Evolutionary conservation across 306 rosid species (phyloP).

Genomic region (Corylus americana): DNA sequence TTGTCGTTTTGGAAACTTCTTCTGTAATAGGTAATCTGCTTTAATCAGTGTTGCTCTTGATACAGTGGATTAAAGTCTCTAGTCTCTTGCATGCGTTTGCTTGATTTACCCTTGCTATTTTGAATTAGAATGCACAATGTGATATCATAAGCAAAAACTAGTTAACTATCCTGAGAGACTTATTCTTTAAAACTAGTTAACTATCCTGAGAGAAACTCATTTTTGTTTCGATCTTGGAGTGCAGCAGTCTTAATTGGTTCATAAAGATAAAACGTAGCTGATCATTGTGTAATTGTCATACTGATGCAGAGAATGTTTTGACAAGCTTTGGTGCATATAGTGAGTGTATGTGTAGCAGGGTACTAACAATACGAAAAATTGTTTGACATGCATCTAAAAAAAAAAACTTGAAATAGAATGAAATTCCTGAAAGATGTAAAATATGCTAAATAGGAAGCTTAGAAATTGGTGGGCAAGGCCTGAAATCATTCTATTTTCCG

Average conservation of each 20-base stretch:
- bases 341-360: neutral
- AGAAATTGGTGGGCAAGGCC: neutral
- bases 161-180: conserved; percentile 10
- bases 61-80: conserved; percentile 8
- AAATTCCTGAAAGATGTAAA: no score
- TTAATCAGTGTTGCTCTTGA: conserved; percentile 19
- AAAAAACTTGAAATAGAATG: no score
- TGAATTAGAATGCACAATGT: conserved; percentile 17
- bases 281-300: neutral
- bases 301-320: neutral
- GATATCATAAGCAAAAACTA: neutral
- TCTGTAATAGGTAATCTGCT: conserved; percentile 78
- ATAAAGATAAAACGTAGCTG: no score
- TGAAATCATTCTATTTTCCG: neutral
- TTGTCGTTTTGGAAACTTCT: conserved; percentile 96
- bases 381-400: neutral
- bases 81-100: conserved; percentile 30
- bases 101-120: conserved; percentile 13
- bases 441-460: neutral
- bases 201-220: conserved; percentile 1
- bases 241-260: neutral
- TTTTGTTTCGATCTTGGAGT: neutral
- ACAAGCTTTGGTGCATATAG: neutral
- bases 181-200: neutral
- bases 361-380: neutral